Percentiles rank a stretch among this genome's conserved stretches.
These are phyloP conservation scores for Canna indica DNA, from an alignment of 176 grass and related monocot genomes.

Conservation along the genomic window DNA sequence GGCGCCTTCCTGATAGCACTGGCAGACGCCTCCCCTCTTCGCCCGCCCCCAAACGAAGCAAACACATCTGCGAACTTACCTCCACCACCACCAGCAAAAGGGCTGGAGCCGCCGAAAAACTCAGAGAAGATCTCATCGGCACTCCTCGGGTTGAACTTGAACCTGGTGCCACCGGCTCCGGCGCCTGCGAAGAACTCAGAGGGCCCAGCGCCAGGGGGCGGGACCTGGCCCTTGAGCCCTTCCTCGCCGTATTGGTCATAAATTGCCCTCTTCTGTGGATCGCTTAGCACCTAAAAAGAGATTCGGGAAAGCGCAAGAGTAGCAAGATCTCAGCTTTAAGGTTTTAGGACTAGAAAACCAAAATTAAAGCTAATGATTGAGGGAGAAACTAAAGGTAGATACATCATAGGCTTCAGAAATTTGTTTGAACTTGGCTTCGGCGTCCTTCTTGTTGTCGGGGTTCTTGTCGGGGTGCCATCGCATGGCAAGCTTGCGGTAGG, in stretches of 20 bases:
- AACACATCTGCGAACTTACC: slow-evolving; percentile 13
- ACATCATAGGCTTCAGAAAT: slow-evolving; percentile 77
- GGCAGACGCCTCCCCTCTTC: slow-evolving; percentile 27
- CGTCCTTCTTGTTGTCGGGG: slow-evolving; percentile 38
- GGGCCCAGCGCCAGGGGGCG: slow-evolving; percentile 25
- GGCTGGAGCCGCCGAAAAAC: slow-evolving; percentile 38
- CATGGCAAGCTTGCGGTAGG: slow-evolving; percentile 74
- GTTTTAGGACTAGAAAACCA: not conserved
- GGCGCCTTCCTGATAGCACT: slow-evolving; percentile 28
- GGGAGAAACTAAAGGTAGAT: not conserved
- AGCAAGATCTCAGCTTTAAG: not conserved
- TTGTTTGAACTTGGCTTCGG: slow-evolving; percentile 66
- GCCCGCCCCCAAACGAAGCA: slow-evolving; percentile 18
- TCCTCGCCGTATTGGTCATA: slow-evolving; percentile 82
- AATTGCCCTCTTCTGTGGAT: slow-evolving; percentile 66
- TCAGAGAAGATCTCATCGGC: slow-evolving; percentile 69
- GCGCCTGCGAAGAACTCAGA: not conserved
- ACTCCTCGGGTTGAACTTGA: slow-evolving; percentile 45
- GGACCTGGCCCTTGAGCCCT: slow-evolving; percentile 39
- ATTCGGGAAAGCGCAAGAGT: not conserved
- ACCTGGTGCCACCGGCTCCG: slow-evolving; percentile 1
- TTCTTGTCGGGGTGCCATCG: slow-evolving; percentile 80
- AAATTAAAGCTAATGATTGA: not conserved
- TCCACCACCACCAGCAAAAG: slow-evolving; percentile 6
- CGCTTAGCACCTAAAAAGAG: slow-evolving; percentile 54